phyloP scores from a whole-genome alignment of 2,329 filamentous ascomycete genomes.

The Aspergillus pseudoglaucus region DNA sequence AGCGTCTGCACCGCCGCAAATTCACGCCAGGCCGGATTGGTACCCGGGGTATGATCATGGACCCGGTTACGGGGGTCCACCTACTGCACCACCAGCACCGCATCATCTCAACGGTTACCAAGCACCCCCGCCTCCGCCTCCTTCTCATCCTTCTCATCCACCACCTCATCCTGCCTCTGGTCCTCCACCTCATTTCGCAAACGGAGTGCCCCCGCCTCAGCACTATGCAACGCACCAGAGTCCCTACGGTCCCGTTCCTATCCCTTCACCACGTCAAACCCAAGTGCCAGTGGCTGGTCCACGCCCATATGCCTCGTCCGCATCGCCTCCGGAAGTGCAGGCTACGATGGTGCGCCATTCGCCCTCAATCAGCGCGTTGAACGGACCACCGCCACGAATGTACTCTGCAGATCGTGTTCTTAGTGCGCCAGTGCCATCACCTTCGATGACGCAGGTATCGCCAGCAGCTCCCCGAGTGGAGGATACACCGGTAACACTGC shows the following conservation, averaged over 20 bases:
- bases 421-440: slow-evolving; percentile 28
- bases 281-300: slow-evolving; percentile 19
- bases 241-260: slow-evolving; percentile 31
- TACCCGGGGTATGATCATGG: slow-evolving; percentile 11
- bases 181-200: slow-evolving; percentile 25
- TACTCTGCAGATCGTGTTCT: slow-evolving; percentile 33
- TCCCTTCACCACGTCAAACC: slow-evolving; percentile 28
- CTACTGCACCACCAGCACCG: slow-evolving; percentile 36
- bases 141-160: slow-evolving; percentile 23
- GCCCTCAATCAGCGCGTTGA: slow-evolving; percentile 30
- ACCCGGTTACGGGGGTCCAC: slow-evolving; percentile 15
- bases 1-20: slow-evolving; percentile 24
- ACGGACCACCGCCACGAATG: slow-evolving; percentile 30
- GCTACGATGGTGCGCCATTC: slow-evolving; percentile 32
- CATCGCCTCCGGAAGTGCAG: slow-evolving; percentile 32
- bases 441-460: slow-evolving; percentile 27
- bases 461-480: slow-evolving; percentile 24
- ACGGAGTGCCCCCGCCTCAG: slow-evolving; percentile 29
- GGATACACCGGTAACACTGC: slow-evolving; percentile 18
- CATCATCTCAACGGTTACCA: slow-evolving; percentile 48
- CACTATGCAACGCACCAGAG: slow-evolving; percentile 32
- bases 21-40: slow-evolving; percentile 21
- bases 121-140: slow-evolving; percentile 21
- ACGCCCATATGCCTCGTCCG: slow-evolving; percentile 30
- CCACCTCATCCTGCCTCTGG: slow-evolving; percentile 16